A percentile compares a stretch with the other conserved stretches of the same genome.
Evolutionary conservation across 2,329 filamentous ascomycete genomes (phyloP).

Genomic region (Amphichorda felina): DNA sequence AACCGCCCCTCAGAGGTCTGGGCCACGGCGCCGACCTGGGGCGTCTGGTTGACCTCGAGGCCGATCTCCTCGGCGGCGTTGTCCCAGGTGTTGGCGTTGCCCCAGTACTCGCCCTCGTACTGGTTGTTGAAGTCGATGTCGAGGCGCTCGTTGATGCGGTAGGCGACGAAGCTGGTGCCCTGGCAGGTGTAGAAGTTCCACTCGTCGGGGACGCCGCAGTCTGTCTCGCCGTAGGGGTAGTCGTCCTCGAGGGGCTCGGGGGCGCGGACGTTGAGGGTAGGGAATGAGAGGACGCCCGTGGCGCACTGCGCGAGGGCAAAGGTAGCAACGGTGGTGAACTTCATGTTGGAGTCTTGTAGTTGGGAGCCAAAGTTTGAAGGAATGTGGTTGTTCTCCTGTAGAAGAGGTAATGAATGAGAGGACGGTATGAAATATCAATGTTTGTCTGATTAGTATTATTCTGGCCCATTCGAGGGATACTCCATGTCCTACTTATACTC

Average conservation of each 20-base stretch:
- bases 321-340: neutral
- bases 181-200: constrained; percentile 9
- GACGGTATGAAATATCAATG: no score
- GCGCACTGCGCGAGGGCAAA: neutral
- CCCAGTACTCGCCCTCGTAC: constrained; percentile 9
- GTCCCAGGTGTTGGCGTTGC: constrained; percentile 10
- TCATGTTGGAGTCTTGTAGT: neutral
- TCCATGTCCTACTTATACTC: no score
- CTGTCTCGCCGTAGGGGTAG: constrained; percentile 9
- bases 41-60: constrained; percentile 6
- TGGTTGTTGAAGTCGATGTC: constrained; percentile 9
- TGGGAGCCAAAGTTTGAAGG: neutral
- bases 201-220: constrained; percentile 7
- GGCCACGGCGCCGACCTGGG: constrained; percentile 6
- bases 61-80: constrained; percentile 6
- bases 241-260: constrained; percentile 3
- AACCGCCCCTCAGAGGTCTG: constrained; percentile 6
- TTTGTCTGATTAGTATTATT: neutral
- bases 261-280: neutral
- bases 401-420: no score
- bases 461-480: no score
- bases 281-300: no score
- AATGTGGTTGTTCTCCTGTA: no score
- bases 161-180: constrained; percentile 11
- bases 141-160: constrained; percentile 9